phyloP scores from a whole-genome alignment of 169 alveolate genomes.

The Eimeria sp. region DNA sequence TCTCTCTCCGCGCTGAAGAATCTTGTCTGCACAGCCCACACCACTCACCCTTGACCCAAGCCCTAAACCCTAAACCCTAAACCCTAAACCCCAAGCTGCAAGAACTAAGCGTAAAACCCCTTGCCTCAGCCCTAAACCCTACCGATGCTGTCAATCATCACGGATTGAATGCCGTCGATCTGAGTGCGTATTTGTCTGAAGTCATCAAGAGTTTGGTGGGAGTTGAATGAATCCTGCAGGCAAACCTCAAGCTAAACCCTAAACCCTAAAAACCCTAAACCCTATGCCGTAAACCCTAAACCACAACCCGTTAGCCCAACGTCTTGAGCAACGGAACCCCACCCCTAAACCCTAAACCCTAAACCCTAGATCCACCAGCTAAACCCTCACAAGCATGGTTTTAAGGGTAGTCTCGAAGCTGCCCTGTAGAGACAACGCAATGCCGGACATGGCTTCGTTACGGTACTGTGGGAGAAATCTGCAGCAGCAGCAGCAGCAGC shows the following conservation, averaged over 20 bases:
- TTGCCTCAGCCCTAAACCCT: background rate
- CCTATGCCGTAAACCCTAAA: conserved; percentile 14
- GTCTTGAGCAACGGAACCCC: background rate
- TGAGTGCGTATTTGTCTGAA: conserved; percentile 72
- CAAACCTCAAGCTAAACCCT: background rate
- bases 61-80: conserved; percentile 1
- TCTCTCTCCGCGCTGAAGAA: conserved; percentile 79
- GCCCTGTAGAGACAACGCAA: conserved; percentile 57
- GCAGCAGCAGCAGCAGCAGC: conserved; percentile 48
- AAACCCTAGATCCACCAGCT: background rate
- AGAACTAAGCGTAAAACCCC: background rate
- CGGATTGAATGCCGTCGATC: conserved; percentile 74
- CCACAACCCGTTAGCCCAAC: background rate
- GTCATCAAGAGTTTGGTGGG: conserved; percentile 51
- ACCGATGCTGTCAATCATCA: conserved; percentile 77
- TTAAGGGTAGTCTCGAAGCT: conserved; percentile 31
- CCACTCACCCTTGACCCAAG: background rate
- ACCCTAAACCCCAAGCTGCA: background rate
- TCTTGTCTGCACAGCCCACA: conserved; percentile 52
- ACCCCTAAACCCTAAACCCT: background rate
- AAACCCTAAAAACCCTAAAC: background rate
- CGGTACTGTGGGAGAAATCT: conserved; percentile 23
- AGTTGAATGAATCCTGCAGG: conserved; percentile 67
- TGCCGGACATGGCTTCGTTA: conserved; percentile 34
- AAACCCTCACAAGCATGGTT: conserved; percentile 16